These are phyloP conservation scores for Primulina eburnea DNA, from an alignment of 257 asterid genomes.

Conservation along the genomic window DNA sequence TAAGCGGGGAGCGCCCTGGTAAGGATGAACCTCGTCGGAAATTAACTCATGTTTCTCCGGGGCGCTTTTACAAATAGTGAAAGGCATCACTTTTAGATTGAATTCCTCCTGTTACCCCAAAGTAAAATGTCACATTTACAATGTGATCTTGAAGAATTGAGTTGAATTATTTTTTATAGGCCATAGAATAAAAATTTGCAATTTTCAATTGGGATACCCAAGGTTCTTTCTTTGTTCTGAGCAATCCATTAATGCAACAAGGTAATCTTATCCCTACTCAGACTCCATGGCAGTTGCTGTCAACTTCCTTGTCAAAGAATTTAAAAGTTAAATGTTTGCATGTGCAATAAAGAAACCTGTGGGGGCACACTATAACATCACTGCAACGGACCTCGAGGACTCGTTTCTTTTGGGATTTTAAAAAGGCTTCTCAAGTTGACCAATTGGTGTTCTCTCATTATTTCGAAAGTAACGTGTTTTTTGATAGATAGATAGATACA, in stretches of 20 bases:
- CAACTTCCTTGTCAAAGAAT: neutral
- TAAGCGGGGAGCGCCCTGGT: neutral
- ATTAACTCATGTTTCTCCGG: neutral
- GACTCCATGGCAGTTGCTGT: neutral
- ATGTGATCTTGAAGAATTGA: neutral
- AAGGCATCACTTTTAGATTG: neutral
- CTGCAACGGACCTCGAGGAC: neutral
- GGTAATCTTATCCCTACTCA: too few species aligned
- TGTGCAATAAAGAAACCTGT: neutral
- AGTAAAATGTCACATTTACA: neutral
- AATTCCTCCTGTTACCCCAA: neutral
- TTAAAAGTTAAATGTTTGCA: neutral
- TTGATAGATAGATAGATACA: too few species aligned
- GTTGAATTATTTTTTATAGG: neutral
- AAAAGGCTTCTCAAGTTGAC: too few species aligned
- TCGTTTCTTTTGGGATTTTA: too few species aligned
- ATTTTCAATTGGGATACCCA: neutral
- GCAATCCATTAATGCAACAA: neutral
- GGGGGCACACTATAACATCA: neutral
- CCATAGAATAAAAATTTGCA: too few species aligned
- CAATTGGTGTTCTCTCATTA: neutral
- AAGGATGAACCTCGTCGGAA: neutral
- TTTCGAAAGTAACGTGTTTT: neutral
- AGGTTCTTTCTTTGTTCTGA: neutral
- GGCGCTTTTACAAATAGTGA: neutral